These are phyloP conservation scores for Ascodesmis nigricans DNA, from an alignment of 495 filamentous ascomycete genomes.

Conservation along the genomic window DNA sequence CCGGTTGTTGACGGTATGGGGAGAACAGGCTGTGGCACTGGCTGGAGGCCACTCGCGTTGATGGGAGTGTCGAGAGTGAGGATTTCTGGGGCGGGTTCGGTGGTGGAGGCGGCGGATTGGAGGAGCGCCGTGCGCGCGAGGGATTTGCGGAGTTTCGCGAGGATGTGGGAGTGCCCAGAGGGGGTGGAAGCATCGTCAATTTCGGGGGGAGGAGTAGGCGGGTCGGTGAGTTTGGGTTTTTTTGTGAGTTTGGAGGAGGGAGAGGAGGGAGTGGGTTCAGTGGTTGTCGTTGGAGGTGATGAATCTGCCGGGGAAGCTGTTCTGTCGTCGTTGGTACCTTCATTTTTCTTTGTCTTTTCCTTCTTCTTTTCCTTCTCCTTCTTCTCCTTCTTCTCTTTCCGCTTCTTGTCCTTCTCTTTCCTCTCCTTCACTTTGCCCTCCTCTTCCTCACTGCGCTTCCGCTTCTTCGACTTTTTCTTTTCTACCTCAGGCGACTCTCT, in stretches of 20 bases:
- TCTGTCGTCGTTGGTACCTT: constrained; percentile 13
- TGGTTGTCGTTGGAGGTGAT: not conserved
- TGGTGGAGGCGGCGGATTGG: not conserved
- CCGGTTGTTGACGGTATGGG: constrained; percentile 7
- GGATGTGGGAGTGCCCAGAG: constrained; percentile 18
- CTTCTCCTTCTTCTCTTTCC: constrained; percentile 7
- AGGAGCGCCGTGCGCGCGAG: not conserved
- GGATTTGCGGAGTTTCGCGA: constrained; percentile 15
- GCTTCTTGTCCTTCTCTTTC: constrained; percentile 6
- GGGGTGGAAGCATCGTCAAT: not conserved
- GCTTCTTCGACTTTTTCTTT: no score
- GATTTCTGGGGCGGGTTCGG: not conserved
- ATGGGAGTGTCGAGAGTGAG: not conserved
- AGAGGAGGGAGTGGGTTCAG: not conserved
- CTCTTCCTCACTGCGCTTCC: no score
- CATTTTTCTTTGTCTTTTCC: constrained; percentile 9
- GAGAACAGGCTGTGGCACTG: constrained; percentile 16
- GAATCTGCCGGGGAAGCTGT: constrained; percentile 3
- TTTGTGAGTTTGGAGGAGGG: no score
- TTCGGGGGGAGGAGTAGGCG: not conserved
- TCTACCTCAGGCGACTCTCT: no score
- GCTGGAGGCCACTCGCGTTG: constrained; percentile 12
- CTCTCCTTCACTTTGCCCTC: no score
- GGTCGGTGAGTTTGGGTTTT: not conserved
- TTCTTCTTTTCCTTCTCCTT: constrained; percentile 11